Conservation (phyloP, 73 alveolate genomes). For the Tetrahymena elliotti region DNA sequence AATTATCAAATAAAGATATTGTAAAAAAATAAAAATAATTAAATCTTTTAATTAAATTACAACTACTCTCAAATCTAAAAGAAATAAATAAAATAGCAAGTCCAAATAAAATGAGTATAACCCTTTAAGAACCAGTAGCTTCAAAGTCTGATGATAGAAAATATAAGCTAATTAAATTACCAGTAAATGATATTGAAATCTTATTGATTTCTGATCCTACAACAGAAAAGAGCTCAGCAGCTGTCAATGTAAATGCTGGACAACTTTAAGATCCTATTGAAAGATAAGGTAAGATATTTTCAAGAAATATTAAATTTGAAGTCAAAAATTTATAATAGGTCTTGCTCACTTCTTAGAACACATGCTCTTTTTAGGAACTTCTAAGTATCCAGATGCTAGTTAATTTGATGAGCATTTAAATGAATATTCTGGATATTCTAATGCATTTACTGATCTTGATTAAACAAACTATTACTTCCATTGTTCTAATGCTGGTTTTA, state of each 20-base stretch:
- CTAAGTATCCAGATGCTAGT: conserved; percentile 80
- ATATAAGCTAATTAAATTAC: neutral
- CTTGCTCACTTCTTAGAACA: conserved; percentile 96
- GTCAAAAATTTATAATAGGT: conserved; percentile 22
- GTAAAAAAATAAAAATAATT: too few species aligned
- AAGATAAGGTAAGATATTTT: conserved; percentile 35
- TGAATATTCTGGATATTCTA: conserved; percentile 79
- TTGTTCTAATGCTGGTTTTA: conserved; percentile 58
- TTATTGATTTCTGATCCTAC: conserved; percentile 10
- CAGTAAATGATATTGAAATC: neutral
- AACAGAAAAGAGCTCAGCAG: conserved; percentile 43
- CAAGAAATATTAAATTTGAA: neutral
- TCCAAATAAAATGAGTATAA: neutral
- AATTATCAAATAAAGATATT: neutral
- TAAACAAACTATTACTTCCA: conserved; percentile 59
- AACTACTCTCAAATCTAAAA: neutral
- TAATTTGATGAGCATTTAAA: conserved; percentile 65
- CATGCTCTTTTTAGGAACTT: conserved; percentile 91
- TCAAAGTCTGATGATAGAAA: neutral
- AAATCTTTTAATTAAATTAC: too few species aligned
- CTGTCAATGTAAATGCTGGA: conserved; percentile 54
- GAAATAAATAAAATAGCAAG: neutral
- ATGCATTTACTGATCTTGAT: conserved; percentile 81
- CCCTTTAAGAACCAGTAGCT: neutral
- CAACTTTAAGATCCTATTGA: conserved; percentile 47